Percentiles rank a stretch among this genome's conserved stretches.
Evolutionary conservation across 2,329 filamentous ascomycete genomes (phyloP).

Genomic region (Fusarium haematococcum): DNA sequence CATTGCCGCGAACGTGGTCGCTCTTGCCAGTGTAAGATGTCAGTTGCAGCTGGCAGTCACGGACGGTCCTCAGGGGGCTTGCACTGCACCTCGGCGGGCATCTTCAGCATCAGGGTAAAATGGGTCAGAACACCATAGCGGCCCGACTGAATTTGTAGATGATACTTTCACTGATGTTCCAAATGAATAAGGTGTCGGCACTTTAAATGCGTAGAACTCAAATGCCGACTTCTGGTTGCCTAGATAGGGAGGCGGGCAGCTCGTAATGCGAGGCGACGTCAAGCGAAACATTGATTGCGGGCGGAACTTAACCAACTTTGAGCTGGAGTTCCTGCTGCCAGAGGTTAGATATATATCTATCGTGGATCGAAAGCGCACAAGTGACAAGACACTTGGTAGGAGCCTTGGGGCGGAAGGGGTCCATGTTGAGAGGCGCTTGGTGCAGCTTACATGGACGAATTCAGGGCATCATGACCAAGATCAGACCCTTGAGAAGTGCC

Average conservation of each 20-base stretch:
- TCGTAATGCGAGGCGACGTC: neutral
- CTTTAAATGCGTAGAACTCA: neutral
- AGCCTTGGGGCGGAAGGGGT: neutral
- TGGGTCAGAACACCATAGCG: neutral
- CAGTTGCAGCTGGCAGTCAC: constrained; percentile 21
- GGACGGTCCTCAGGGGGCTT: neutral
- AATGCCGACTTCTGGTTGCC: neutral
- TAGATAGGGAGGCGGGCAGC: neutral
- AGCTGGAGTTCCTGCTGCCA: neutral
- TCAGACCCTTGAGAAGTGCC: neutral
- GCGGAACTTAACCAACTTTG: neutral
- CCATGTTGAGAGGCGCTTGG: neutral
- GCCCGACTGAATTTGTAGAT: neutral
- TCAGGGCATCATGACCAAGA: neutral
- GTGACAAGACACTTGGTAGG: neutral
- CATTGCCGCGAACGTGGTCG: constrained; percentile 22
- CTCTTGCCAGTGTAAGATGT: constrained; percentile 1
- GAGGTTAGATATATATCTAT: neutral
- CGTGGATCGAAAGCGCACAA: neutral
- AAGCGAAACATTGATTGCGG: neutral
- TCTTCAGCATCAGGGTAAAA: neutral
- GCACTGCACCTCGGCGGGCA: neutral
- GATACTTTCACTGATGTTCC: neutral
- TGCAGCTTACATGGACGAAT: neutral
- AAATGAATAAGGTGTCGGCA: neutral